Percentiles rank a stretch among this genome's conserved stretches.
These are phyloP conservation scores for Cercophora scortea DNA, from an alignment of 495 filamentous ascomycete genomes.

Conservation along the genomic window DNA sequence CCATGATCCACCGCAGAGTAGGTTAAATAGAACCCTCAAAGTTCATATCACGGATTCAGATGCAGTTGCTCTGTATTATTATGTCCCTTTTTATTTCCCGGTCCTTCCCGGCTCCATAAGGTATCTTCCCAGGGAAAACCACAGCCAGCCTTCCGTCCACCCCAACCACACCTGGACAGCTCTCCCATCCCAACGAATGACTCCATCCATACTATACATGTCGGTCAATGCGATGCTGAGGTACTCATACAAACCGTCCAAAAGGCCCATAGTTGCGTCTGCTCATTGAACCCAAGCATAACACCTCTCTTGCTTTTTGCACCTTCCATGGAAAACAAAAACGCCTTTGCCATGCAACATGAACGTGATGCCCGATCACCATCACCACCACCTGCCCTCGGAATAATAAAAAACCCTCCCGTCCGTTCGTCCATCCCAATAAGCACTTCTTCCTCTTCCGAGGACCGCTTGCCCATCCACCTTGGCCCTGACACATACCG, in stretches of 20 bases:
- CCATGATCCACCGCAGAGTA: no score
- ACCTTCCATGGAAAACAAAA: constrained; percentile 1
- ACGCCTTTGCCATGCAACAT: constrained; percentile 26
- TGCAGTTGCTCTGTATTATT: no score
- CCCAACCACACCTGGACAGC: not conserved
- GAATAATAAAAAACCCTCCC: not conserved
- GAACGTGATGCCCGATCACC: constrained; percentile 3
- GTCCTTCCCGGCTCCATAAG: no score
- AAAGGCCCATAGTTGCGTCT: not conserved
- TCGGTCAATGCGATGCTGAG: constrained; percentile 17
- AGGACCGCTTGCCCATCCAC: no score
- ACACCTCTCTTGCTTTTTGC: not conserved
- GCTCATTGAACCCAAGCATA: not conserved
- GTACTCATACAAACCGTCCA: constrained; percentile 20
- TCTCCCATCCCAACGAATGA: not conserved
- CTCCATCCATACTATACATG: constrained; percentile 12
- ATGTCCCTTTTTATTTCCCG: no score
- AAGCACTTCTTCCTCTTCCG: no score
- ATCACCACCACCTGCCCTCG: no score
- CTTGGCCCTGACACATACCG: no score
- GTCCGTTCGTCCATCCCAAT: not conserved
- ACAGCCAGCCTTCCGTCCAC: no score
- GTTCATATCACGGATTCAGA: no score
- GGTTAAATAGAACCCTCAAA: no score
- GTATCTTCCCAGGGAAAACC: no score